Conservation (phyloP, 2,329 filamentous ascomycete species). For the Apiospora phragmitis region DNA sequence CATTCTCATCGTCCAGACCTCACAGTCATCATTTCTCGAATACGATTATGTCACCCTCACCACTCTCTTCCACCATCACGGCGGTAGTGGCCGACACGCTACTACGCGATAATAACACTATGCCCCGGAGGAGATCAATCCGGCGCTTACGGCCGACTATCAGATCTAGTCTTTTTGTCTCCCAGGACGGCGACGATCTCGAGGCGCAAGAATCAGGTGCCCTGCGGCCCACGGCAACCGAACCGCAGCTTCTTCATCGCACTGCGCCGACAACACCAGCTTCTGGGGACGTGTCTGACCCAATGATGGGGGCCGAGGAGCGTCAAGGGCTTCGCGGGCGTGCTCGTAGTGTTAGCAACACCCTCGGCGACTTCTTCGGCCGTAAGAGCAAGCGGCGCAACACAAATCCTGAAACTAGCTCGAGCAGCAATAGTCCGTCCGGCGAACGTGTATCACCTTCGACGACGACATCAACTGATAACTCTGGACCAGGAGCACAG, state of each 20-base stretch:
- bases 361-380: conserved; percentile 38
- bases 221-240: conserved; percentile 21
- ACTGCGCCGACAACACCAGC: neutral
- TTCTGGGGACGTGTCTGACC: conserved; percentile 22
- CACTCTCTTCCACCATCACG: conserved; percentile 59
- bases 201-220: conserved; percentile 20
- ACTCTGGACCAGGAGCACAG: neutral
- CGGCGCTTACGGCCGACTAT: conserved; percentile 51
- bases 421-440: neutral
- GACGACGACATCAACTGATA: neutral
- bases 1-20: conserved; percentile 32
- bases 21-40: conserved; percentile 43
- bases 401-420: conserved; percentile 28
- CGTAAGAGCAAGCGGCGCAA: conserved; percentile 28
- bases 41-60: conserved; percentile 59
- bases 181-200: conserved; percentile 41
- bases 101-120: conserved; percentile 43
- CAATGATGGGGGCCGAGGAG: conserved; percentile 14
- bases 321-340: conserved; percentile 30
- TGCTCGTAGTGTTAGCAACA: conserved; percentile 40
- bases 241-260: conserved; percentile 9
- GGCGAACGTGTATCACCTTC: neutral
- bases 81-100: conserved; percentile 59
- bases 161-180: conserved; percentile 55
- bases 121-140: conserved; percentile 44